phyloP scores from a whole-genome alignment of 495 filamentous ascomycete species.

The Collariella sp. region DNA sequence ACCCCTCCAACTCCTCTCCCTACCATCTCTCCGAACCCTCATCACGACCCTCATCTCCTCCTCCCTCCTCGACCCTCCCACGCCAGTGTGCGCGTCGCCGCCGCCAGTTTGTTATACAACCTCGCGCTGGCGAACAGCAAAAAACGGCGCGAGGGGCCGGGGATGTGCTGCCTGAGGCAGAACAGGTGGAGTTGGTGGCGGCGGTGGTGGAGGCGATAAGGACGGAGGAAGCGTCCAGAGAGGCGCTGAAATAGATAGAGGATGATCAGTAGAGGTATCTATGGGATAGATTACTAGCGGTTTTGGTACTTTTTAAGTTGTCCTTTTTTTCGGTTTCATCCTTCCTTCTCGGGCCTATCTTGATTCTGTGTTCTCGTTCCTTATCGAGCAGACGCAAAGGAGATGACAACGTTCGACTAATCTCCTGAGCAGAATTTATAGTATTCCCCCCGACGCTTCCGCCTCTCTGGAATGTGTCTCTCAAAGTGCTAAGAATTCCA shows the following conservation, averaged over 20 bases:
- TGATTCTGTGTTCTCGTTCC: no score
- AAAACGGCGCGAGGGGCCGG: slow-evolving; percentile 46
- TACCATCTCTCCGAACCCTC: slow-evolving; percentile 29
- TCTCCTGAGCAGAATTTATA: no score
- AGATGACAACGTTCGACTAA: no score
- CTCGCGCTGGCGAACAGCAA: slow-evolving; percentile 61
- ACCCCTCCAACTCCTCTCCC: slow-evolving; percentile 33
- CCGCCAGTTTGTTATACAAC: slow-evolving; percentile 77
- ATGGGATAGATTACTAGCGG: no score
- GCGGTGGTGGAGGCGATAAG: slow-evolving; percentile 67
- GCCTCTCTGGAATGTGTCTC: no score
- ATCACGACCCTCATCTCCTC: slow-evolving; percentile 43
- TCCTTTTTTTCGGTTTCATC: no score
- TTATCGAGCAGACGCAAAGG: no score
- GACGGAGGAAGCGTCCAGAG: slow-evolving; percentile 55
- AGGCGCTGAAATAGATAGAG: slow-evolving; percentile 69
- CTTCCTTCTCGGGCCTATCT: no score
- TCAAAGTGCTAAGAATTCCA: no score
- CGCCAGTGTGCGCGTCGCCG: slow-evolving; percentile 56
- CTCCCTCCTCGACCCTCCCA: slow-evolving; percentile 49
- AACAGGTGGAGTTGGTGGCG: slow-evolving; percentile 71
- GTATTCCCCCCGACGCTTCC: no score
- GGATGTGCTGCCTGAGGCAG: slow-evolving; percentile 54
- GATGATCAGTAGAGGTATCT: no score
- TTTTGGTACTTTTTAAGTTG: no score